These are phyloP conservation scores for Penicillium silybi DNA, from an alignment of 495 filamentous ascomycete genomes.

Conservation along the genomic window DNA sequence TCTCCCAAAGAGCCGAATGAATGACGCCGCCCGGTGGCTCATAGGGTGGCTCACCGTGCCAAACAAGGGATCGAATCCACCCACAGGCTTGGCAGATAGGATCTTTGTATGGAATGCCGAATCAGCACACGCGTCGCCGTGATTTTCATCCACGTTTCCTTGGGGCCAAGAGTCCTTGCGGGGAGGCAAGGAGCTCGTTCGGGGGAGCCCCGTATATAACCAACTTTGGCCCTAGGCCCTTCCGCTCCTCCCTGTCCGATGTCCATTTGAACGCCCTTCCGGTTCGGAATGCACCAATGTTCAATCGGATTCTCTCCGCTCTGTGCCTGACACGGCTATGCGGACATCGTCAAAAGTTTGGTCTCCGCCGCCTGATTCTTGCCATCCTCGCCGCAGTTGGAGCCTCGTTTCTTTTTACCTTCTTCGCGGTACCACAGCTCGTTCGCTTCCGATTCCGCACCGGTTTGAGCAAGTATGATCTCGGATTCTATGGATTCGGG, in stretches of 20 bases:
- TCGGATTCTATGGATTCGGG: slow-evolving; percentile 34
- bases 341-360: slow-evolving; percentile 1
- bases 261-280: background rate
- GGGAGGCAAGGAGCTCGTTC: background rate
- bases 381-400: slow-evolving; percentile 8
- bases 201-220: background rate
- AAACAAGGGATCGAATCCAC: background rate
- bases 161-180: background rate
- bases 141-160: background rate
- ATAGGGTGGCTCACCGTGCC: background rate
- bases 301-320: slow-evolving; percentile 15
- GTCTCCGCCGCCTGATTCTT: slow-evolving; percentile 11
- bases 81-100: slow-evolving; percentile 6
- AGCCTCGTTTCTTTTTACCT: slow-evolving; percentile 16
- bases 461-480: slow-evolving; percentile 34
- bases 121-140: slow-evolving; percentile 2
- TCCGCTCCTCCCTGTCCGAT: background rate
- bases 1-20: background rate
- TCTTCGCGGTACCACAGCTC: slow-evolving; percentile 30
- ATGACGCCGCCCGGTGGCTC: background rate
- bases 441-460: slow-evolving; percentile 26
- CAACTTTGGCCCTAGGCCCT: background rate
- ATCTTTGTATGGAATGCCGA: slow-evolving; percentile 1
- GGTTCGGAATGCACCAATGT: slow-evolving; percentile 30
- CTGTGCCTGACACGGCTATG: slow-evolving; percentile 20